Percentiles rank a stretch among this genome's conserved stretches.
Evolutionary conservation across 75 land plant genomes (phyloP).

Genomic region (Larix kaempferi): DNA sequence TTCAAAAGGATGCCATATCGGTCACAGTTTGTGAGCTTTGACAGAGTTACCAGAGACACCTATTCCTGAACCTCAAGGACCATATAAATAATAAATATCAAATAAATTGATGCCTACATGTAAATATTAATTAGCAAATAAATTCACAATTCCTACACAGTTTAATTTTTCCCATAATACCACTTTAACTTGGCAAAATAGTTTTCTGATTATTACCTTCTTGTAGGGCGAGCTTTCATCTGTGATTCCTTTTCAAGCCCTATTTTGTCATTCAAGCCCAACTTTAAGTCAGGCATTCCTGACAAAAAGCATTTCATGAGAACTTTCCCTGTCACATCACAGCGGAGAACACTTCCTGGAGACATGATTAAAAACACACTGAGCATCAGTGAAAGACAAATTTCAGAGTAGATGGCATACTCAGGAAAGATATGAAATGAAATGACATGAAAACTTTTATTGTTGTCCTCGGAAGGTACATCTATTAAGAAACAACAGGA

Average conservation of each 20-base stretch:
- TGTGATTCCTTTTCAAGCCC: conserved; percentile 95
- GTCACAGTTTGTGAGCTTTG: too few species aligned
- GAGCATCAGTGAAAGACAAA: too few species aligned
- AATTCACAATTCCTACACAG: neutral
- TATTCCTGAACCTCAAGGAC: too few species aligned
- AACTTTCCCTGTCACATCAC: conserved; percentile 97
- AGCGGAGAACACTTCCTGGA: conserved; percentile 88
- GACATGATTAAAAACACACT: conserved; percentile 20
- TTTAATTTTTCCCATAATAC: too few species aligned
- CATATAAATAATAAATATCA: too few species aligned
- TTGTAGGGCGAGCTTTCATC: conserved; percentile 76
- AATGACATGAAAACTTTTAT: neutral
- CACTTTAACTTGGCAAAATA: neutral
- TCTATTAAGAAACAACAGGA: neutral
- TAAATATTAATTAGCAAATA: conserved; percentile 1
- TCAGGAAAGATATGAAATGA: neutral
- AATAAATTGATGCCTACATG: neutral
- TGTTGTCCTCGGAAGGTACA: too few species aligned
- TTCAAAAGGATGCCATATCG: too few species aligned
- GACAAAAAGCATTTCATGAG: conserved; percentile 96
- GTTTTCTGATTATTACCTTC: conserved; percentile 47
- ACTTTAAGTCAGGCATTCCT: conserved; percentile 96
- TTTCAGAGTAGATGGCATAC: too few species aligned
- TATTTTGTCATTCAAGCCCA: conserved; percentile 98
- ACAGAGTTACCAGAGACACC: too few species aligned